Conservation (phyloP, 1,139 yeast species). For the Geotrichum carabidarum region DNA sequence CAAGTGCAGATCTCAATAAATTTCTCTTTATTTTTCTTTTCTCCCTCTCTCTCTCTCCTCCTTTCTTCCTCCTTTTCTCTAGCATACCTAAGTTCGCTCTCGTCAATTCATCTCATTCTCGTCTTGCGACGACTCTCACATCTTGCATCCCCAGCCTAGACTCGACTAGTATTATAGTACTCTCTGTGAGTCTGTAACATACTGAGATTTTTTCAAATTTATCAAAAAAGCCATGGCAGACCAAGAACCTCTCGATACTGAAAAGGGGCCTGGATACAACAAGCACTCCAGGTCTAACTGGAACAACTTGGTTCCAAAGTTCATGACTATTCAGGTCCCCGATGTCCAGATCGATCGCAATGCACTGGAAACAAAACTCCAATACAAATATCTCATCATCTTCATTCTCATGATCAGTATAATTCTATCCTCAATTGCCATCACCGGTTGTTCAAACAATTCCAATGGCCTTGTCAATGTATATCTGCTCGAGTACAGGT, state of each 20-base stretch:
- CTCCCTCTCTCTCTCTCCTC: not conserved
- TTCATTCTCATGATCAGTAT: constrained; percentile 25
- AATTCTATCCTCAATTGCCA: constrained; percentile 24
- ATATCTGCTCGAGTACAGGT: constrained; percentile 27
- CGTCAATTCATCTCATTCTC: no score
- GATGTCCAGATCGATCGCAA: constrained; percentile 16
- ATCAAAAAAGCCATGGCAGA: not conserved
- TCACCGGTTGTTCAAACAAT: constrained; percentile 28
- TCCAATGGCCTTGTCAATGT: constrained; percentile 24
- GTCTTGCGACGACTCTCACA: no score
- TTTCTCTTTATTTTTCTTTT: not conserved
- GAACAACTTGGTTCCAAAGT: constrained; percentile 8
- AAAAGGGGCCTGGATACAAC: constrained; percentile 1
- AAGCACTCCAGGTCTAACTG: not conserved
- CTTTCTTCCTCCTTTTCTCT: not conserved
- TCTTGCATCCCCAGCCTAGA: no score
- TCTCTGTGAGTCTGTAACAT: not conserved
- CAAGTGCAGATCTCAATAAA: no score
- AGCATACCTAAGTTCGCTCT: not conserved
- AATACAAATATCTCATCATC: constrained; percentile 24
- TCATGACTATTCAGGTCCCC: constrained; percentile 12
- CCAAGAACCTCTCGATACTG: not conserved
- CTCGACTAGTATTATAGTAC: no score
- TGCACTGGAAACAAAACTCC: constrained; percentile 18
- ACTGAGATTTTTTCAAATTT: not conserved